Evolutionary conservation across 768 basidiomycete genomes (phyloP).

Genomic region (Phylloporus scabripes): DNA sequence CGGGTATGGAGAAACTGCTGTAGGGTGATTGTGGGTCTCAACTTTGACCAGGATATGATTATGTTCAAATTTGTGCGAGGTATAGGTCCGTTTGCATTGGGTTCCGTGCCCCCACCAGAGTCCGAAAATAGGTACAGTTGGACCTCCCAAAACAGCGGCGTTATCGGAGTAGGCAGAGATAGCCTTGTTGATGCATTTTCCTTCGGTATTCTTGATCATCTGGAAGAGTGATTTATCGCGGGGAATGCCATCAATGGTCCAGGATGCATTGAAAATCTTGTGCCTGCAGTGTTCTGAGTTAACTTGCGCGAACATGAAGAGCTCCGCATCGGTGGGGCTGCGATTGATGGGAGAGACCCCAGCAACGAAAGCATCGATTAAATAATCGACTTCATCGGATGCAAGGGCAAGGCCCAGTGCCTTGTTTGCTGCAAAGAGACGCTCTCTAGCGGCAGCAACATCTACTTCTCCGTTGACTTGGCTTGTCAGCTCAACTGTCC

Average conservation of each 20-base stretch:
- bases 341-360: conserved; percentile 61
- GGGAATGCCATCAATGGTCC: conserved; percentile 75
- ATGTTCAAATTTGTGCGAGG: conserved; percentile 49
- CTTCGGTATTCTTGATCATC: conserved; percentile 97
- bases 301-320: conserved; percentile 99
- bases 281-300: conserved; percentile 99
- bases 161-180: conserved; percentile 98
- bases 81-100: conserved; percentile 43
- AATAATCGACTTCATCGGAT: conserved; percentile 84
- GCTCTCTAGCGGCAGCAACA: conserved; percentile 46
- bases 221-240: conserved; percentile 78
- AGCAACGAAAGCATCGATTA: conserved; percentile 83
- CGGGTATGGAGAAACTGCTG: conserved; percentile 95
- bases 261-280: conserved; percentile 98
- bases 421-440: conserved; percentile 72
- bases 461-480: conserved; percentile 20
- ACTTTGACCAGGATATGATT: conserved; percentile 95
- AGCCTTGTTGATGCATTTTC: conserved; percentile 65
- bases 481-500: conserved; percentile 57
- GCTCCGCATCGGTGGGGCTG: conserved; percentile 93
- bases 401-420: conserved; percentile 88
- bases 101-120: conserved; percentile 38
- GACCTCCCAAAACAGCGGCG: conserved; percentile 86
- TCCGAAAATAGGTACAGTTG: conserved; percentile 65
- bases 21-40: conserved; percentile 99